These are phyloP conservation scores for Moesziomyces aphidis DNA, from an alignment of 1,284 basidiomycete species.

Conservation along the genomic window DNA sequence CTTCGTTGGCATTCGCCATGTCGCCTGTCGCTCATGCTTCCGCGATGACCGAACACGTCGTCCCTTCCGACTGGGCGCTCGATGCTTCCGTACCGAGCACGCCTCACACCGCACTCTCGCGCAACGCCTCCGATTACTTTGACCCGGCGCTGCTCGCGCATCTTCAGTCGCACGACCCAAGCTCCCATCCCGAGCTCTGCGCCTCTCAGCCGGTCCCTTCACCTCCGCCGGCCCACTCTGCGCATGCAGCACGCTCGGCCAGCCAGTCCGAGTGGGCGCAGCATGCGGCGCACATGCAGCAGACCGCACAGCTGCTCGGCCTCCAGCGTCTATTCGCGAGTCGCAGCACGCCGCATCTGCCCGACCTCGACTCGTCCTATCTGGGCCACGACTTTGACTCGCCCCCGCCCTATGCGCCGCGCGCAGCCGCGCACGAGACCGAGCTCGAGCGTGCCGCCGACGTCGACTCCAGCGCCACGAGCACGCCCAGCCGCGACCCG, in stretches of 20 bases:
- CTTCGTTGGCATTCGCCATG: conserved; percentile 33
- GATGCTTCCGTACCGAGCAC: conserved; percentile 26
- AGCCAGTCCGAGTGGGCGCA: conserved; percentile 79
- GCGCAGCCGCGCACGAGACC: conserved; percentile 33
- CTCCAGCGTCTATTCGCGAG: conserved; percentile 43
- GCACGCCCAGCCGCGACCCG: conserved; percentile 8
- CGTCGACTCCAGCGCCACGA: conserved; percentile 7
- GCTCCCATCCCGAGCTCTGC: conserved; percentile 36
- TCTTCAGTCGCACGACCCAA: conserved; percentile 26
- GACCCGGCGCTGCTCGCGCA: conserved; percentile 32
- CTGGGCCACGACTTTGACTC: conserved; percentile 42
- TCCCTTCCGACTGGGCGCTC: conserved; percentile 27
- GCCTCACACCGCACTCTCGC: conserved; percentile 16
- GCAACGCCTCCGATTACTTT: conserved; percentile 42
- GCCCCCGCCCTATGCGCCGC: conserved; percentile 43
- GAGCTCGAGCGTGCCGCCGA: conserved; percentile 34
- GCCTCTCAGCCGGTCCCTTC: conserved; percentile 10
- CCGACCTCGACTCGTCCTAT: conserved; percentile 38
- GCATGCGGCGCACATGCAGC: conserved; percentile 44
- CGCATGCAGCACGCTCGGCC: conserved; percentile 91
- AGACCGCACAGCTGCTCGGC: conserved; percentile 39
- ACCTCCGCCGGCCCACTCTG: conserved; percentile 80
- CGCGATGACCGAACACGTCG: conserved; percentile 16
- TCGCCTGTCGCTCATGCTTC: conserved; percentile 27
- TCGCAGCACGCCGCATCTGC: conserved; percentile 44